Conservation (phyloP, 23 red algal species). For the Chondrus crispus region DNA sequence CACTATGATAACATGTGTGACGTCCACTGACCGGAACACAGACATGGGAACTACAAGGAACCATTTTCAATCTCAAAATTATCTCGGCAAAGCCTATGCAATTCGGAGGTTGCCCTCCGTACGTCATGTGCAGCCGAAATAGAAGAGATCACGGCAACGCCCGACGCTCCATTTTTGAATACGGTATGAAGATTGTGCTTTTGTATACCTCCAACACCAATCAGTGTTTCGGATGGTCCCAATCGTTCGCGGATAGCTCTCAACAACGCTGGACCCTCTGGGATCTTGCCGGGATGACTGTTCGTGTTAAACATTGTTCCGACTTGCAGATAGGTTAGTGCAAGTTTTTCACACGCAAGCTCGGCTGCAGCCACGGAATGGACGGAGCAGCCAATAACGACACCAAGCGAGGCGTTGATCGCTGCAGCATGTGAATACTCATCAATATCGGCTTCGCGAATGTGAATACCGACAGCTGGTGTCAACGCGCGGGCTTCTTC, state of each 20-base stretch:
- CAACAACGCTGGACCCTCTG: constrained; percentile 53
- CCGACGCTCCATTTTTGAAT: constrained; percentile 51
- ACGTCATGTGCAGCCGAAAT: constrained; percentile 45
- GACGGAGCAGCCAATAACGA: constrained; percentile 26
- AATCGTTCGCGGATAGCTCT: constrained; percentile 19
- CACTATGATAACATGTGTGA: too few species aligned
- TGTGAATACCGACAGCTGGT: constrained; percentile 27
- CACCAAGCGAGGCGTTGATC: neutral
- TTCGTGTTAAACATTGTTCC: constrained; percentile 78
- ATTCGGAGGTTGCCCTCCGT: neutral
- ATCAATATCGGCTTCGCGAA: constrained; percentile 36
- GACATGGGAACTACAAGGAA: too few species aligned
- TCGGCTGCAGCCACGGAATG: neutral
- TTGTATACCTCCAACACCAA: constrained; percentile 73
- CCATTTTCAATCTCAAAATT: neutral
- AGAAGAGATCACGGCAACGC: constrained; percentile 66
- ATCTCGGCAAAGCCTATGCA: neutral
- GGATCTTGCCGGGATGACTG: constrained; percentile 74
- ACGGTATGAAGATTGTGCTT: constrained; percentile 22
- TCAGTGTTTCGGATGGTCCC: neutral
- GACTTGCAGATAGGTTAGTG: constrained; percentile 61
- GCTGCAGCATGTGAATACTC: neutral
- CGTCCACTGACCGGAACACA: too few species aligned
- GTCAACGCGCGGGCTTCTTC: neutral
- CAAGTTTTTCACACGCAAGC: neutral